Conservation (phyloP, 768 basidiomycete species). For the Boletales sp. region DNA sequence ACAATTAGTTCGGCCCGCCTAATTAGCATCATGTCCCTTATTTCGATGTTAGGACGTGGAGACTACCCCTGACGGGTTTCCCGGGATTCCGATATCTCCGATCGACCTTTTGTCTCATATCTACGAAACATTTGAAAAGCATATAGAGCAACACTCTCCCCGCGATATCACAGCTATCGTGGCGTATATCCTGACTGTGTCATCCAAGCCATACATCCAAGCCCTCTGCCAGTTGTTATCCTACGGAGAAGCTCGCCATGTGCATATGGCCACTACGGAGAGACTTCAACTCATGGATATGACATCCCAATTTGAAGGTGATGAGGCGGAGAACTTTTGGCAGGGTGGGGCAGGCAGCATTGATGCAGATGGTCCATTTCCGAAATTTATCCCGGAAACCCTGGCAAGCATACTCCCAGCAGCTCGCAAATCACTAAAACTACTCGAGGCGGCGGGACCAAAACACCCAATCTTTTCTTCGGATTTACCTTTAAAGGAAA, state of each 20-base stretch:
- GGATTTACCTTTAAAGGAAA: constrained; percentile 30
- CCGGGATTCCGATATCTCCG: constrained; percentile 41
- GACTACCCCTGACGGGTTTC: constrained; percentile 37
- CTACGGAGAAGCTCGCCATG: constrained; percentile 32
- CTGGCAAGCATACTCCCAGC: constrained; percentile 53
- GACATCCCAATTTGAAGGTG: constrained; percentile 20
- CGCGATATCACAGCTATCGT: constrained; percentile 48
- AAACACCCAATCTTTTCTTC: constrained; percentile 58
- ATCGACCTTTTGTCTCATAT: constrained; percentile 55
- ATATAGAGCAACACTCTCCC: constrained; percentile 53
- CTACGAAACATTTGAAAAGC: constrained; percentile 52
- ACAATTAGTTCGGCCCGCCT: background rate
- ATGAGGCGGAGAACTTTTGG: constrained; percentile 38
- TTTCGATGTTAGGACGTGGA: constrained; percentile 25
- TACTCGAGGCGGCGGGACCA: constrained; percentile 63
- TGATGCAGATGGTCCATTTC: constrained; percentile 45
- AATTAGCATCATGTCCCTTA: constrained; percentile 1
- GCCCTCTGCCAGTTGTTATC: constrained; percentile 60
- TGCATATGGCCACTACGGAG: constrained; percentile 18
- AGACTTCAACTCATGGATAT: constrained; percentile 14
- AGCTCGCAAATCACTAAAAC: constrained; percentile 64
- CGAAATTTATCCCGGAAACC: constrained; percentile 57
- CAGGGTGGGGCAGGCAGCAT: constrained; percentile 38
- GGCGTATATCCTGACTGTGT: constrained; percentile 63
- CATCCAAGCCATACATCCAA: constrained; percentile 62